A percentile compares a stretch with the other conserved stretches of the same genome.
Evolutionary conservation across 768 basidiomycete genomes (phyloP).

Genomic region (Rhizopogon vesiculosus): DNA sequence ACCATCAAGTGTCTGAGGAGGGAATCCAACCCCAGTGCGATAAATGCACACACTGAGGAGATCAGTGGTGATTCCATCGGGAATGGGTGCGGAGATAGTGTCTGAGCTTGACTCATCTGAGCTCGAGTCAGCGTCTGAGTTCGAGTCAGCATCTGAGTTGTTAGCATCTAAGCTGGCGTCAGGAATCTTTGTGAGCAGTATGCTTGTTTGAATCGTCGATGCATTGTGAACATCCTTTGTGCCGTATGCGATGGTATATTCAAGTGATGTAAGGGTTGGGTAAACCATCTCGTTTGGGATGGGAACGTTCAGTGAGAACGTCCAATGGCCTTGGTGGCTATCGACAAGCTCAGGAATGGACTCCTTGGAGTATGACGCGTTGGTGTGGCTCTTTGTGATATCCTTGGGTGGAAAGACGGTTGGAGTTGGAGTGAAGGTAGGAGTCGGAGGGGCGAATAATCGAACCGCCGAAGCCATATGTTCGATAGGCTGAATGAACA

Average conservation of each 20-base stretch:
- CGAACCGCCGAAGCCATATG: no score
- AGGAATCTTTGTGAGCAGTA: background rate
- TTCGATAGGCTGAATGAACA: no score
- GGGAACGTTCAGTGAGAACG: background rate
- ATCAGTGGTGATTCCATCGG: background rate
- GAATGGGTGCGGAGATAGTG: background rate
- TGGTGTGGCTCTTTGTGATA: background rate
- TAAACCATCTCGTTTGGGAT: background rate
- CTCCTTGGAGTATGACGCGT: background rate
- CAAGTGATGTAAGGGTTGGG: background rate
- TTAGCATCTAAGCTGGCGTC: no score
- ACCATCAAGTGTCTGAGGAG: background rate
- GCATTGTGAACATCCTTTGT: background rate
- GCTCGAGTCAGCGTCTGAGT: no score
- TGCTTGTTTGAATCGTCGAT: background rate
- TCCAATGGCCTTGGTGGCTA: background rate
- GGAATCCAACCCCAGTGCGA: background rate
- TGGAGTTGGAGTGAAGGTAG: no score
- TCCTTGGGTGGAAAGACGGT: no score
- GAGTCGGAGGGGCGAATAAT: no score
- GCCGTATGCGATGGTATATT: background rate
- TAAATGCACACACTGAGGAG: no score
- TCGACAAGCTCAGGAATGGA: background rate
- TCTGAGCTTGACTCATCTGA: no score
- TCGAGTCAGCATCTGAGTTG: no score